Conservation (phyloP, 805 yeast species). For the Metschnikowia henanensis region DNA sequence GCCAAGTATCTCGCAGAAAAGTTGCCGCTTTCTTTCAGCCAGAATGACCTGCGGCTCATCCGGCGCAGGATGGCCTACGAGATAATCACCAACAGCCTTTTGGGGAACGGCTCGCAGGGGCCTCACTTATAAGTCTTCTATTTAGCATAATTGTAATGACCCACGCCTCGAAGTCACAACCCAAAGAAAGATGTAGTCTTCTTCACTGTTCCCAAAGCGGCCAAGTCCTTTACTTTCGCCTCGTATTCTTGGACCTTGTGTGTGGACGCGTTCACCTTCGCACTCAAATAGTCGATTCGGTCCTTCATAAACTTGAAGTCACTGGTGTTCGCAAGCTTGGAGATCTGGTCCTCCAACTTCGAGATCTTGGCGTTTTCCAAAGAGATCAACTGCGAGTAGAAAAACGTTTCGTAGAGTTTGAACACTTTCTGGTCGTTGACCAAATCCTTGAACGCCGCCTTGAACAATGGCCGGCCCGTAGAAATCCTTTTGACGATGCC, state of each 20-base stretch:
- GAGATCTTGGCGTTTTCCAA: slow-evolving; percentile 62
- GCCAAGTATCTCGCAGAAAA: slow-evolving; percentile 60
- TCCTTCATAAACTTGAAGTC: slow-evolving; percentile 55
- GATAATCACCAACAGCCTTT: slow-evolving; percentile 37
- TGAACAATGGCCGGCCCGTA: slow-evolving; percentile 84
- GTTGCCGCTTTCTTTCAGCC: slow-evolving; percentile 52
- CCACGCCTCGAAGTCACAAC: slow-evolving; percentile 3
- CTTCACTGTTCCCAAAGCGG: slow-evolving; percentile 4
- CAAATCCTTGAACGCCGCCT: slow-evolving; percentile 74
- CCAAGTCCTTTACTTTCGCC: slow-evolving; percentile 24
- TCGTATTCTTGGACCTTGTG: slow-evolving; percentile 36
- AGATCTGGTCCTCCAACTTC: slow-evolving; percentile 70
- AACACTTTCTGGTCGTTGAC: slow-evolving; percentile 55
- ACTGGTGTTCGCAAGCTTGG: slow-evolving; percentile 51
- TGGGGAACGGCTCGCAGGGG: slow-evolving; percentile 17
- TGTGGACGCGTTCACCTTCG: slow-evolving; percentile 65
- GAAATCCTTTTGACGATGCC: slow-evolving; percentile 67
- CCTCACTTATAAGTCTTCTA: slow-evolving; percentile 12
- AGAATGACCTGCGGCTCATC: slow-evolving; percentile 65
- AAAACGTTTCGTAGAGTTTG: slow-evolving; percentile 63
- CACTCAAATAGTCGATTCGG: slow-evolving; percentile 65
- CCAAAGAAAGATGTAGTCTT: slow-evolving; percentile 15
- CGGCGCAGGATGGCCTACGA: slow-evolving; percentile 71
- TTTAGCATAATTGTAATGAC: background rate
- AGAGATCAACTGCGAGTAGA: slow-evolving; percentile 52